Conservation (phyloP, 139 green algal species). For the Yamagishiella unicocca region DNA sequence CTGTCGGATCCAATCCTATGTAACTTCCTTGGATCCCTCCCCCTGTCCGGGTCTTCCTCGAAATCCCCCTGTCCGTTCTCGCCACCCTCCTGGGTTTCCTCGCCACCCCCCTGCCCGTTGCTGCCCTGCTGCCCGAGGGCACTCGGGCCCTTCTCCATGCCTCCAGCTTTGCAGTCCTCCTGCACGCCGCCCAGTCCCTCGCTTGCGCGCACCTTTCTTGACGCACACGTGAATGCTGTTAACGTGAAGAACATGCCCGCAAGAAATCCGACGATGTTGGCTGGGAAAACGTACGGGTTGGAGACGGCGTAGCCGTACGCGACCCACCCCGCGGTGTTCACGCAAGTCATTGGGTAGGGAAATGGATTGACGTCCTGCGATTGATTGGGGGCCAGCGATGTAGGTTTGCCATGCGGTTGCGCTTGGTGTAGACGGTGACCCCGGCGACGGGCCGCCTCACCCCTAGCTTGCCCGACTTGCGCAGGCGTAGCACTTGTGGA, state of each 20-base stretch:
- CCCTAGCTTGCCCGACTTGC: slow-evolving; percentile 26
- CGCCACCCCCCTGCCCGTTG: no score
- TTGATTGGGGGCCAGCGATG: not conserved
- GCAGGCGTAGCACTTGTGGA: slow-evolving; percentile 28
- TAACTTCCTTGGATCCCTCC: no score
- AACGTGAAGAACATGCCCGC: slow-evolving; percentile 50
- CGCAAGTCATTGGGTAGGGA: slow-evolving; percentile 52
- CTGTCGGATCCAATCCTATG: no score
- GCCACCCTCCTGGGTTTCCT: no score
- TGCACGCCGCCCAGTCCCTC: not conserved
- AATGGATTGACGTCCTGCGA: slow-evolving; percentile 55
- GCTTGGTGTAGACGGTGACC: no score
- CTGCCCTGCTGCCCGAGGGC: no score
- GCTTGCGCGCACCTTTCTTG: slow-evolving; percentile 35
- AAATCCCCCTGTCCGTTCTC: no score
- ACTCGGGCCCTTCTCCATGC: not conserved
- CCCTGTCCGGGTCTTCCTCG: no score
- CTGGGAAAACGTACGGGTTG: slow-evolving; percentile 50
- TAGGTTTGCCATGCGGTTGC: not conserved
- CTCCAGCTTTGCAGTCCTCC: not conserved
- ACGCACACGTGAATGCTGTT: not conserved
- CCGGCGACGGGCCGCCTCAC: no score
- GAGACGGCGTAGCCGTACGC: slow-evolving; percentile 36
- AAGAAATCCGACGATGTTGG: slow-evolving; percentile 47
- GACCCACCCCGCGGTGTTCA: slow-evolving; percentile 54